Conservation (phyloP, 768 basidiomycete genomes). For the Leucosporidium yakuticum region DNA sequence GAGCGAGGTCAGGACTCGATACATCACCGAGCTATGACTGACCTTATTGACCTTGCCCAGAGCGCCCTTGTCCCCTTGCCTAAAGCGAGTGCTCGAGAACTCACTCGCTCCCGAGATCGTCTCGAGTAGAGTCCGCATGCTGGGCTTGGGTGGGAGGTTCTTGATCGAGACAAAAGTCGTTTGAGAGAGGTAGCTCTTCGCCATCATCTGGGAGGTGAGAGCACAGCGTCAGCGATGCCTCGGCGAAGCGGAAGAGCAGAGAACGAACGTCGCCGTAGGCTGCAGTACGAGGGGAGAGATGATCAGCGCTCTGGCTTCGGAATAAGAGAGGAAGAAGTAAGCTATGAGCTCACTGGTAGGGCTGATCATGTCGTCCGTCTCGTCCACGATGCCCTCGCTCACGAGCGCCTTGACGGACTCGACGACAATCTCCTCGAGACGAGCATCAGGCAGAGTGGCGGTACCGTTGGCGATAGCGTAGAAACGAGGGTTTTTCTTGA, state of each 20-base stretch:
- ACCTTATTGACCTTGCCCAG: constrained; percentile 60
- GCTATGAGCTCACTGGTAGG: constrained; percentile 11
- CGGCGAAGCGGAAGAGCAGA: constrained; percentile 54
- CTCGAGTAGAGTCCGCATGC: constrained; percentile 51
- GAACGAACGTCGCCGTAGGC: constrained; percentile 51
- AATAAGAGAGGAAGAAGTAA: not conserved
- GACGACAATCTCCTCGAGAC: constrained; percentile 58
- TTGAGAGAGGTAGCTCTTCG: constrained; percentile 35
- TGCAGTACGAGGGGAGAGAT: not conserved
- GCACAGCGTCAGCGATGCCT: not conserved
- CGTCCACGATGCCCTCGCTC: constrained; percentile 47
- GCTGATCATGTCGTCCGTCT: constrained; percentile 4
- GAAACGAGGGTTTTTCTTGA: constrained; percentile 72
- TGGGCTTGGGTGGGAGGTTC: constrained; percentile 40
- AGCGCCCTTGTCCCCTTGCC: constrained; percentile 70
- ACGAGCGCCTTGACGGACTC: constrained; percentile 48
- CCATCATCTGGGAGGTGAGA: constrained; percentile 27
- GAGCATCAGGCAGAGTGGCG: constrained; percentile 28
- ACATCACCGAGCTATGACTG: constrained; percentile 46
- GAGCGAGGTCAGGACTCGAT: too few species aligned
- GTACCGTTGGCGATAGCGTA: constrained; percentile 48
- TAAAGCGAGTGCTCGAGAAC: constrained; percentile 63
- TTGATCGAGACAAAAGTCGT: constrained; percentile 66
- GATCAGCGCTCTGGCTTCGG: too few species aligned
- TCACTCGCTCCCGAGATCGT: constrained; percentile 62